Evolutionary conservation across 768 basidiomycete genomes (phyloP), one percentile per base, ranked within the genome.

Genomic region (Sporobolomyces phaffii): DNA sequence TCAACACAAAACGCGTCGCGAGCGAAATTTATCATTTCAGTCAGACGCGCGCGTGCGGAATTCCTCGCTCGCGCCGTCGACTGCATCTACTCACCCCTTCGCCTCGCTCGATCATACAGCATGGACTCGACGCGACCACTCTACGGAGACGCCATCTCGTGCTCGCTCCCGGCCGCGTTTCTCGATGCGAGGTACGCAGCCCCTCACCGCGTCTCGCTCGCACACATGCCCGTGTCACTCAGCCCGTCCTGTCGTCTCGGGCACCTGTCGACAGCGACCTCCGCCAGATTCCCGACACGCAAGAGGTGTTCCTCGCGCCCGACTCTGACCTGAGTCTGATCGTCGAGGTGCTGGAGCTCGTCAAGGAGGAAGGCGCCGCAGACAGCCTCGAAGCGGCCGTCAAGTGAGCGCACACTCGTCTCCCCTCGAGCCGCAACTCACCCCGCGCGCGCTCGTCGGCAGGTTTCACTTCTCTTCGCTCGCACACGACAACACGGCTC

Each of bases 381-480:
- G 69, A 75, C 17, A 81, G 84, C 62, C 80, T 81, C 41, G 74
- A 80, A 48, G 84, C 87, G 49, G 90, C 90, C 3, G 83, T 84
- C 72, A 86, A 82, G 92, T 91, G 61, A 76, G 81, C 48, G n/a
- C 22, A 17, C 13, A 8, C 14, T 28, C 33, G 40, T n/a, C 40
- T 13, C 38, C 36, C 13, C 47, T 17, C 7, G 14, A 2, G 41
- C 38, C n/a, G n/a, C n/a, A n/a, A n/a, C n/a, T n/a, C n/a, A n/a
- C n/a, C n/a, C n/a, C n/a, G n/a, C n/a, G n/a, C n/a, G n/a, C n/a
- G n/a, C n/a, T n/a, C n/a, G n/a, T n/a, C 57, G 28, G n/a, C 77
- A 99, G 94, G 77, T 91, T 87, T 74, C 93, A 96, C 79, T 96
- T 96, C 70, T 82, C 85, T 59, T 87, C 91, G 1, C 78, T 98